Base-by-base conservation (phyloP, 495 filamentous ascomycete genomes). In the Penicillium cataractarum region DNA sequence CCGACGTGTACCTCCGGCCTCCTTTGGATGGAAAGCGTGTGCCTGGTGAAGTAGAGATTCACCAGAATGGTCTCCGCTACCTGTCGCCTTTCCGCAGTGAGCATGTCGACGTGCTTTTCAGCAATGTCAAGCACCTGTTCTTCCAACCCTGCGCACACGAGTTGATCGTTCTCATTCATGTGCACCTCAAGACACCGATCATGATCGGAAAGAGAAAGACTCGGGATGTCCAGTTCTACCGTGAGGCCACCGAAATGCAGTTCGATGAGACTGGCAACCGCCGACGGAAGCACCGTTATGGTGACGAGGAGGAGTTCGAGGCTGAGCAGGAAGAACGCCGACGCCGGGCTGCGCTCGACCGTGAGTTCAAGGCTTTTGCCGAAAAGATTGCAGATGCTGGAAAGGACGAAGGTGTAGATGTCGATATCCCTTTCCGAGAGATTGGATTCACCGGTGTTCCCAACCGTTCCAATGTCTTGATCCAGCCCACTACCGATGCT, bases 161-260 rank as follows among this genome's bases (percentile, higher is more conserved):
- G 75, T 77, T 99, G 62, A 97, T 99, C 62, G 96, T 99, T 60
- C 89, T 99, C 67, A 98, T 99, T 64, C 96, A 99, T 70, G 86
- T 98, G 55, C 96, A 99, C 76, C 85, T 99, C 40, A 96, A 96
- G 76, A 96, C 97, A 53, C 96, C 96, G 7, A 97, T 99, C 73
- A 90, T 99, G 80, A 92, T 99, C 62, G 96, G 95, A 39, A 98
- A 97, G 84, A 92, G 94, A 82, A 98, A 98, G 84, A 94, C 96
- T 5, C 95, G 94, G 75, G 96, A 99, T 77, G 89, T 99, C 0
- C 96, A 99, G 72, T 99, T 99, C 80, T 97, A 97, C 63, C 86
- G 96, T 48, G 96, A 99, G 77, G 96, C 96, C 12, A 98, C 95
- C 2, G 95, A 99, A 65, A 97, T 98, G 78, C 91, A 95, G 71